Base-by-base conservation (phyloP, 352 stramenopile genomes). In the Pythium dissimile region DNA sequence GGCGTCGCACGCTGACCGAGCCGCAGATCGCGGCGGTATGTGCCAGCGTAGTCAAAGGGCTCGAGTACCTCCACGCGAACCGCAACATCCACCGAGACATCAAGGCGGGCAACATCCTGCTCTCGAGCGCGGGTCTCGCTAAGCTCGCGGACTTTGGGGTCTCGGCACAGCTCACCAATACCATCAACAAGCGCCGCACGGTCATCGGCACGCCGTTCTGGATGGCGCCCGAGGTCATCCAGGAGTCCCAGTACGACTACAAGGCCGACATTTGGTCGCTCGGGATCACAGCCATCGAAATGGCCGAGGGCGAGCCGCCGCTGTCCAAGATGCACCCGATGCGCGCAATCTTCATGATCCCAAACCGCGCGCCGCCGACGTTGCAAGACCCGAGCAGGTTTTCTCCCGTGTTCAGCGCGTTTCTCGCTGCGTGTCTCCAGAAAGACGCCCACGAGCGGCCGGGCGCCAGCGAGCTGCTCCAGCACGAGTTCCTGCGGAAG, bases 221-320 rank as follows among this genome's bases (percentile, higher is more conserved):
- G 86, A 96, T 97, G 88, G 87, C 88, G n/a, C 87, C 87, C 4
- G 87, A 97, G 55, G 88, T 97, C 30, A 96, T 96, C 41, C 77
- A 89, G 57, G 76, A 95, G 73, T 77, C 87, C 20, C 69, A 83
- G 43, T 92, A 94, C 56, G 81, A 95, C 57, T 66, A 78, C 45
- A 94, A 92, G 58, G 81, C 79, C 11, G 81, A 92, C 34, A 75
- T 92, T 38, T 92, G 80, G 80, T 90, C 79, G 26, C 65, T 92
- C 21, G 83, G 88, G 0, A 96, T 96, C 65, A 96, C 88, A 0
- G 87, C 87, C 21, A 89, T 96, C 51, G 88, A 96, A 47, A 69
- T 97, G 69, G 87, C 88, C 7, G 83, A 95, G 34, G 87, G 87
- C 8, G 77, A 86, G 46, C 86, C 88, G 16, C 88, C 88, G 27